A percentile compares a stretch with the other conserved stretches of the same genome.
Conservation (phyloP, 2,329 filamentous ascomycete species). For the Trichoderma brevicompactum region DNA sequence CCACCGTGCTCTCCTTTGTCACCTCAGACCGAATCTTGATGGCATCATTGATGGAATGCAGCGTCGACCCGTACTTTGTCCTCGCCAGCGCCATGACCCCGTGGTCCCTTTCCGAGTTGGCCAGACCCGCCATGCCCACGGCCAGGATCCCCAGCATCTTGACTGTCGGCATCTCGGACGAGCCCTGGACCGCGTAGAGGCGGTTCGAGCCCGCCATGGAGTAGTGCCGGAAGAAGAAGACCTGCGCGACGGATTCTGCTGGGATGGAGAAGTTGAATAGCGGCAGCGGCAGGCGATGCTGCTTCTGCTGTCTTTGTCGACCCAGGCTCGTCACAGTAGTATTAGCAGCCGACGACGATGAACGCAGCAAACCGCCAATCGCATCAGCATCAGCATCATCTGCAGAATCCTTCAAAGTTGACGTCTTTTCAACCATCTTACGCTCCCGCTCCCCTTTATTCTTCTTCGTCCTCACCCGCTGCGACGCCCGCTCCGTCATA, state of each 20-base stretch:
- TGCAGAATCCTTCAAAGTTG: not conserved
- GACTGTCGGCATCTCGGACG: not conserved
- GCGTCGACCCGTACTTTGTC: not conserved
- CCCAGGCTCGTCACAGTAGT: too few species aligned
- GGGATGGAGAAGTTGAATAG: not conserved
- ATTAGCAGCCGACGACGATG: too few species aligned
- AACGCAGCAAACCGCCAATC: too few species aligned
- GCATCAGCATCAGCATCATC: too few species aligned
- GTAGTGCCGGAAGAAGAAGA: constrained; percentile 13
- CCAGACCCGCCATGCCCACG: constrained; percentile 4
- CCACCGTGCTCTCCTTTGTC: not conserved
- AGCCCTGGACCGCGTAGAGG: not conserved
- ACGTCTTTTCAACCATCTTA: not conserved
- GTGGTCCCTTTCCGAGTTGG: not conserved
- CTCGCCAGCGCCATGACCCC: constrained; percentile 2
- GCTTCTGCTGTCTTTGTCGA: not conserved
- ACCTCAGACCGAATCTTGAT: not conserved
- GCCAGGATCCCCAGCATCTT: constrained; percentile 19
- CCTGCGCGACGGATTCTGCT: not conserved
- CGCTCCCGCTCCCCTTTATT: too few species aligned
- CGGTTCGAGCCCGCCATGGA: not conserved
- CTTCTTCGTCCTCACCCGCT: too few species aligned
- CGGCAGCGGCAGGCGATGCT: not conserved
- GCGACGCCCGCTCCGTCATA: not conserved
- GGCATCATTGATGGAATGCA: constrained; percentile 1